A percentile compares a stretch with the other conserved stretches of the same genome.
Evolutionary conservation across 768 basidiomycete species (phyloP).

Genomic region (Flagelloscypha sp.): DNA sequence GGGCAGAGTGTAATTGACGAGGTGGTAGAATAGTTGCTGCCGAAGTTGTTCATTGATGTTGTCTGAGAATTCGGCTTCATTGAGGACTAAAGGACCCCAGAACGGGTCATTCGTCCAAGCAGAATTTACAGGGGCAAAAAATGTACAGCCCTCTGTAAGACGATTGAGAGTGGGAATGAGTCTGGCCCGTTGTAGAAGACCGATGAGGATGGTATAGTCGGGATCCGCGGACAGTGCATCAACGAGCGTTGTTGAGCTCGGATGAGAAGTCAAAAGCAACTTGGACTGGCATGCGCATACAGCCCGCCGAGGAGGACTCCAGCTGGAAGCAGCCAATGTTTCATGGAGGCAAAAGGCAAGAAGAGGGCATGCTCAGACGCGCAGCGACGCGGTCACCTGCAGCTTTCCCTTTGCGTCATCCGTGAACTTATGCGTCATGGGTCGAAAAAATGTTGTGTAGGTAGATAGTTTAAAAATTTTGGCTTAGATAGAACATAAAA

Average conservation of each 20-base stretch:
- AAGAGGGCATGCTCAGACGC: no score
- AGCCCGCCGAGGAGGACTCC: no score
- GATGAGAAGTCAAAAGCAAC: conserved; percentile 14
- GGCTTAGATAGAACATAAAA: no score
- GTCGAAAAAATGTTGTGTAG: no score
- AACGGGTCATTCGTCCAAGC: conserved; percentile 53
- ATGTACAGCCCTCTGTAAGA: conserved; percentile 70
- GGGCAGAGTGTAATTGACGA: conserved; percentile 73
- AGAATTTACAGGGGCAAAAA: conserved; percentile 95
- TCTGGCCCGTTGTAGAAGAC: conserved; percentile 72
- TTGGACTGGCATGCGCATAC: no score
- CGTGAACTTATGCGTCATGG: no score
- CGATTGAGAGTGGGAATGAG: conserved; percentile 89
- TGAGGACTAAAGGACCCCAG: conserved; percentile 31
- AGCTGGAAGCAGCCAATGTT: no score
- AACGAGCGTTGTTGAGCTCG: conserved; percentile 54
- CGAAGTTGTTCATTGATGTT: conserved; percentile 80
- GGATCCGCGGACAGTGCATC: conserved; percentile 69
- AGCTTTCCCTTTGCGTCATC: no score
- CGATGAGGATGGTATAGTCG: conserved; percentile 70
- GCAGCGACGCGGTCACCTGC: no score
- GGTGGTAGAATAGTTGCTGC: conserved; percentile 90
- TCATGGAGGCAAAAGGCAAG: no score
- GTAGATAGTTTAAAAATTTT: no score
- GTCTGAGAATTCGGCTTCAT: conserved; percentile 41